Evolutionary conservation across 176 grass and related monocot genomes (phyloP).

Genomic region (Cenchrus americanus): DNA sequence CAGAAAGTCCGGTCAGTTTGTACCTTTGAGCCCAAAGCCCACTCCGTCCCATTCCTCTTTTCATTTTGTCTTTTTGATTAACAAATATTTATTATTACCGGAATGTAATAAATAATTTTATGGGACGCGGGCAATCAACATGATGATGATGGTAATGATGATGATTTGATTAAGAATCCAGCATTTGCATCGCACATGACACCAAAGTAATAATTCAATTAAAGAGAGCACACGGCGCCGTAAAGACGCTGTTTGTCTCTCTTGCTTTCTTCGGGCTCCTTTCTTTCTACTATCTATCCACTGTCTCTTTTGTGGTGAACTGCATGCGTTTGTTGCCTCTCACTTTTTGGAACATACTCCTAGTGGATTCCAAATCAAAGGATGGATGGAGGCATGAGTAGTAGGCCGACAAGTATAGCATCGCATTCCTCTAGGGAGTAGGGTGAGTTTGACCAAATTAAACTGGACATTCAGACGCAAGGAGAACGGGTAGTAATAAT

Average conservation of each 20-base stretch:
- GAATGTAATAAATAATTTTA: neutral
- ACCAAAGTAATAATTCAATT: no score
- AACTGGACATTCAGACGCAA: neutral
- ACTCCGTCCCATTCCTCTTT: neutral
- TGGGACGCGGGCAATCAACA: conserved; percentile 5
- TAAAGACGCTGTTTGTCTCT: conserved; percentile 46
- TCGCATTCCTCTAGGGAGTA: neutral
- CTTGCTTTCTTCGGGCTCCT: neutral
- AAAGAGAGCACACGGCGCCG: conserved; percentile 8
- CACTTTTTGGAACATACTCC: neutral
- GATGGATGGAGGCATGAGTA: neutral
- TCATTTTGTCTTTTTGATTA: neutral
- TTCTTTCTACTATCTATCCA: neutral
- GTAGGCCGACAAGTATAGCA: conserved; percentile 18
- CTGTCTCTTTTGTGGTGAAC: neutral
- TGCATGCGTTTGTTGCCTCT: neutral
- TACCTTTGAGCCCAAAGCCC: conserved; percentile 34
- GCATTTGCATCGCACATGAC: conserved; percentile 22
- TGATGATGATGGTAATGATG: neutral
- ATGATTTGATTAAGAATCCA: conserved; percentile 9
- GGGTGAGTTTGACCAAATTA: neutral
- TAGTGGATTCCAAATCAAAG: conserved; percentile 20
- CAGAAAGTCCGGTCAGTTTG: conserved; percentile 22
- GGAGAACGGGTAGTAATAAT: neutral
- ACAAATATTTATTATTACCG: neutral